Base-by-base conservation (phyloP, 2,329 filamentous ascomycete species). In the Chlorencoelia australis region DNA sequence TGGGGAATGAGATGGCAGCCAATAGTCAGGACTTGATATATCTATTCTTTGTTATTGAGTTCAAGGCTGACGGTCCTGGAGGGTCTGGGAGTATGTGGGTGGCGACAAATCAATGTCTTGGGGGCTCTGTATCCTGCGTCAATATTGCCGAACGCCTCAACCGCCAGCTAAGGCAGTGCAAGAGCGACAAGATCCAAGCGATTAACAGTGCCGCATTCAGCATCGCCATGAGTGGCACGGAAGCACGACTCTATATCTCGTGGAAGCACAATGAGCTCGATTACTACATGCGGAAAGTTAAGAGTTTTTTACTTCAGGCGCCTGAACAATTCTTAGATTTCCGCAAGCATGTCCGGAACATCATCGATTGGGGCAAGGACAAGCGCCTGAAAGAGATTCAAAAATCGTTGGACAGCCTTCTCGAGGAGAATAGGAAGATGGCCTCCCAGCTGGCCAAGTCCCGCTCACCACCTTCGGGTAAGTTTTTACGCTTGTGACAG, bases 81-180 rank as follows among this genome's bases (percentile, higher is more conserved):
- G n/a, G n/a, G n/a, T n/a, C n/a, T n/a, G n/a, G n/a, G n/a, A n/a
- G n/a, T n/a, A n/a, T n/a, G n/a, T n/a, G n/a, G n/a, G n/a, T n/a
- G n/a, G n/a, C n/a, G n/a, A n/a, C n/a, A n/a, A n/a, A n/a, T n/a
- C n/a, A n/a, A n/a, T n/a, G n/a, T n/a, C n/a, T n/a, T n/a, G n/a
- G n/a, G n/a, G n/a, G n/a, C n/a, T 49, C 57, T 1, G 37, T 53
- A n/a, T 39, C 54, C 8, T 60, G 57, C 33, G 41, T 62, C 33
- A 54, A 59, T 10, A 47, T 59, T 11, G 47, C 34, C 25, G 42
- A 51, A 39, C 40, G 29, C 16, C 42, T 47, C 13, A 54, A 50
- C 37, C 26, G 25, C 10, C 43, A 41, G 38, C 16, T 53, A 39
- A 25, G 40, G 29, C 3, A 35, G 22, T 48, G 39, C 40, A 27